These are phyloP conservation scores for Paramyrothecium roridum DNA, from an alignment of 2,329 filamentous ascomycete genomes.

Conservation along the genomic window DNA sequence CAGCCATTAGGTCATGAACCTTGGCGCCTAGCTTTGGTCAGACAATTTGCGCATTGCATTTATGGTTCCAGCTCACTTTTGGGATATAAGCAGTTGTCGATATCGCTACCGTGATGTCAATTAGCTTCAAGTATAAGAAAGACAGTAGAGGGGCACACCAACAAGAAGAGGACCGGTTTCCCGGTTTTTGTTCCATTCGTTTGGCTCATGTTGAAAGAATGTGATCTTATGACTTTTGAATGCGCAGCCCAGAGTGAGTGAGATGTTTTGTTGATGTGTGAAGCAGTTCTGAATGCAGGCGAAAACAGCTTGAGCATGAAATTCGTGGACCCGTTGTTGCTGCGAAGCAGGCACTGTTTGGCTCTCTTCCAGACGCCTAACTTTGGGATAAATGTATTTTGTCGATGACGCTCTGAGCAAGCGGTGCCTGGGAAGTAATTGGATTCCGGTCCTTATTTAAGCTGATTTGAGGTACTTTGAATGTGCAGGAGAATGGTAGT, in stretches of 20 bases:
- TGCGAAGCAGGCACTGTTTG: no score
- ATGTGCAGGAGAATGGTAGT: no score
- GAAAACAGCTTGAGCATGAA: background rate
- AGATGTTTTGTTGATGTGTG: background rate
- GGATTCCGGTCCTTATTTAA: no score
- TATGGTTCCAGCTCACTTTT: conserved; percentile 58
- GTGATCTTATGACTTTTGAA: background rate
- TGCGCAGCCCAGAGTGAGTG: background rate
- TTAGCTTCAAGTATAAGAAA: conserved; percentile 3
- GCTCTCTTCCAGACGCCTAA: no score
- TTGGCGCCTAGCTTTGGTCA: conserved; percentile 55
- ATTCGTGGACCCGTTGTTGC: background rate
- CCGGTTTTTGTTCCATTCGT: conserved; percentile 27
- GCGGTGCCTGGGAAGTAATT: background rate
- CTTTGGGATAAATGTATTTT: background rate
- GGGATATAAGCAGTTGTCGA: conserved; percentile 96
- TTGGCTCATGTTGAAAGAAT: conserved; percentile 21
- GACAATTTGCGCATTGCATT: background rate
- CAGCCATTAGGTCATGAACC: conserved; percentile 85
- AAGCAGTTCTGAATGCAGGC: background rate
- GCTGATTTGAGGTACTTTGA: no score
- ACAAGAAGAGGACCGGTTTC: conserved; percentile 44
- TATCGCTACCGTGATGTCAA: conserved; percentile 63
- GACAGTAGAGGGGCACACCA: conserved; percentile 6
- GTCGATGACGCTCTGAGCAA: background rate